phyloP scores from a whole-genome alignment of 495 filamentous ascomycete species.

The Talaromyces wortmannii region DNA sequence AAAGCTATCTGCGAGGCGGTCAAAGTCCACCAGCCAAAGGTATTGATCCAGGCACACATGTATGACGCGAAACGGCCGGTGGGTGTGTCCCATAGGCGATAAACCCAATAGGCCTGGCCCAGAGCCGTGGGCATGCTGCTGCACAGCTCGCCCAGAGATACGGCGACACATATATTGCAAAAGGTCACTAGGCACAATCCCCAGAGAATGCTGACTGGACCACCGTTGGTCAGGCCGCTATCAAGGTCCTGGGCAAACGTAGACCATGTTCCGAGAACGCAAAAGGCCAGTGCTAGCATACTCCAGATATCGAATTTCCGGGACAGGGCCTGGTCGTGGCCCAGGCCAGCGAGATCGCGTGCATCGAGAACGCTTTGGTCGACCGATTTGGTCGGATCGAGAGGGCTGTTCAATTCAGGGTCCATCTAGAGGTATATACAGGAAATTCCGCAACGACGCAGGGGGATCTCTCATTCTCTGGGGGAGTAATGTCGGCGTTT shows the following conservation, averaged over 20 bases:
- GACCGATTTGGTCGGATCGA: slow-evolving; percentile 22
- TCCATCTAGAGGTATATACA: slow-evolving; percentile 16
- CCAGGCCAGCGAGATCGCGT: slow-evolving; percentile 39
- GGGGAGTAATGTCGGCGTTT: background rate
- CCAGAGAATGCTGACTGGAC: slow-evolving; percentile 40
- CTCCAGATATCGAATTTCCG: slow-evolving; percentile 44
- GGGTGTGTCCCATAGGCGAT: slow-evolving; percentile 27
- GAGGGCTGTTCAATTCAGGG: slow-evolving; percentile 18
- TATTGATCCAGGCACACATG: slow-evolving; percentile 43
- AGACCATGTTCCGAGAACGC: slow-evolving; percentile 39
- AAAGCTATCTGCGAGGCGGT: slow-evolving; percentile 38
- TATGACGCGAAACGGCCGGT: slow-evolving; percentile 33
- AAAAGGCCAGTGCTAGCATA: slow-evolving; percentile 37
- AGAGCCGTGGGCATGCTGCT: slow-evolving; percentile 40
- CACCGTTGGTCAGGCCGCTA: slow-evolving; percentile 36
- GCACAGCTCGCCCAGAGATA: slow-evolving; percentile 37
- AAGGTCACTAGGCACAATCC: slow-evolving; percentile 32
- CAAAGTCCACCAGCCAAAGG: slow-evolving; percentile 42
- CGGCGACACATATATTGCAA: slow-evolving; percentile 37
- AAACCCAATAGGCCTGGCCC: slow-evolving; percentile 39
- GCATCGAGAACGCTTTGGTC: slow-evolving; percentile 37
- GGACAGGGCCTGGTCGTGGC: slow-evolving; percentile 39
- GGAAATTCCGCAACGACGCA: background rate
- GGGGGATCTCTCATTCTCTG: slow-evolving; percentile 5
- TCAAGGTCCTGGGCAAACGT: slow-evolving; percentile 38